Percentiles rank a stretch among this genome's conserved stretches.
Evolutionary conservation across 768 basidiomycete genomes (phyloP).

Genomic region (Clitopilus passeckerianus): DNA sequence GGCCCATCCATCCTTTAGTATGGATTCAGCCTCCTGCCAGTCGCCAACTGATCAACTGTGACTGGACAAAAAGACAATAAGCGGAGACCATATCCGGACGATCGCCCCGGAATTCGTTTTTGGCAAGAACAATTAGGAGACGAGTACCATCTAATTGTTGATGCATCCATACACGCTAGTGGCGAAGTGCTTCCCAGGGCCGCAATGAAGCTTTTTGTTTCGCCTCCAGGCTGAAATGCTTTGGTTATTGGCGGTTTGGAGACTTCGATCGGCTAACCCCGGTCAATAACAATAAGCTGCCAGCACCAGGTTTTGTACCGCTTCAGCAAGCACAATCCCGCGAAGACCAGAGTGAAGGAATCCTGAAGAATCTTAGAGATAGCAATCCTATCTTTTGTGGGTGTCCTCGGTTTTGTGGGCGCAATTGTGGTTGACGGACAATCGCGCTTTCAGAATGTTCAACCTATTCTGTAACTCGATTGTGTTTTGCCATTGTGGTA

Average conservation of each 20-base stretch:
- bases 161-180: background rate
- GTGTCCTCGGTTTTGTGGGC: background rate
- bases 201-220: background rate
- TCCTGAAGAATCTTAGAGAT: too few species aligned
- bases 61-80: background rate
- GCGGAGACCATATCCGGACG: background rate
- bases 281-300: background rate
- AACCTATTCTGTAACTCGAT: too few species aligned
- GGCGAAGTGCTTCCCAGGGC: background rate
- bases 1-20: background rate
- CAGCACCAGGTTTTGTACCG: background rate
- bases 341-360: background rate
- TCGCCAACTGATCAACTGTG: background rate
- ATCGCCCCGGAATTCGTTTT: background rate
- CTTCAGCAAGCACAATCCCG: background rate
- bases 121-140: background rate
- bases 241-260: background rate
- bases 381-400: too few species aligned
- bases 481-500: too few species aligned
- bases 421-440: background rate
- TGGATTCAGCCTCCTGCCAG: background rate
- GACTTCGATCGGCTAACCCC: background rate
- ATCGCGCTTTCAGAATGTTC: too few species aligned
- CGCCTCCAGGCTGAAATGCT: background rate
- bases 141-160: background rate